Evolutionary conservation across 331 rosid genomes (phyloP).

Genomic region (Pyracantha coccinea): DNA sequence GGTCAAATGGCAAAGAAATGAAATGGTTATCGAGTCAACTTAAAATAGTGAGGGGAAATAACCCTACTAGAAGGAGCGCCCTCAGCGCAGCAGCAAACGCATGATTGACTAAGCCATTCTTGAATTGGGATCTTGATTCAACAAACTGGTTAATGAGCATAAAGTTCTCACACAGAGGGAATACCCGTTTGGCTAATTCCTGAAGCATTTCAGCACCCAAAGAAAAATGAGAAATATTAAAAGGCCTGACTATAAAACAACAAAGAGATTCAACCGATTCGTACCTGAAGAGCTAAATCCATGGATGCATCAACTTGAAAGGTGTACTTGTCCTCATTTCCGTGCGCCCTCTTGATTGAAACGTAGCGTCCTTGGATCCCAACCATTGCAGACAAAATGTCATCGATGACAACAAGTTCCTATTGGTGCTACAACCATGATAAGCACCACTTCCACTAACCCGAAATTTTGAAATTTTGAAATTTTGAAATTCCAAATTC

Average conservation of each 20-base stretch:
- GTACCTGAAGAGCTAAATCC: constrained; percentile 96
- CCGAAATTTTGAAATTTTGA: not conserved
- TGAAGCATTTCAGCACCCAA: constrained; percentile 24
- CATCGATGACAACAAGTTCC: constrained; percentile 97
- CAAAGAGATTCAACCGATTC: constrained; percentile 8
- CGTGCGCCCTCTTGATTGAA: constrained; percentile 54
- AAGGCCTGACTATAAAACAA: not conserved
- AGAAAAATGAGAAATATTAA: not conserved
- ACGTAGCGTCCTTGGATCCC: constrained; percentile 86
- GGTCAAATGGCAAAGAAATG: not conserved
- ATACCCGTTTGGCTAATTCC: constrained; percentile 87
- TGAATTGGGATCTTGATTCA: constrained; percentile 87
- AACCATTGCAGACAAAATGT: constrained; percentile 78
- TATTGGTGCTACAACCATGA: constrained; percentile 18
- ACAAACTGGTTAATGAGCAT: constrained; percentile 71
- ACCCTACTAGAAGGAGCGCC: constrained; percentile 83
- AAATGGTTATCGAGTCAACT: not conserved
- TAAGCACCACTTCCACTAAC: not conserved
- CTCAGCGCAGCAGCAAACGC: constrained; percentile 97
- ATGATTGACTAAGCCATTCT: constrained; percentile 88
- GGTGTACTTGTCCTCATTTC: constrained; percentile 46
- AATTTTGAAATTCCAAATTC: not conserved
- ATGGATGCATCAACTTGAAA: constrained; percentile 76
- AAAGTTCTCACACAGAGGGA: constrained; percentile 85
- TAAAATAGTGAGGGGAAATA: not conserved